Base-by-base conservation (phyloP, 2,329 filamentous ascomycete species). In the Calycina marina region DNA sequence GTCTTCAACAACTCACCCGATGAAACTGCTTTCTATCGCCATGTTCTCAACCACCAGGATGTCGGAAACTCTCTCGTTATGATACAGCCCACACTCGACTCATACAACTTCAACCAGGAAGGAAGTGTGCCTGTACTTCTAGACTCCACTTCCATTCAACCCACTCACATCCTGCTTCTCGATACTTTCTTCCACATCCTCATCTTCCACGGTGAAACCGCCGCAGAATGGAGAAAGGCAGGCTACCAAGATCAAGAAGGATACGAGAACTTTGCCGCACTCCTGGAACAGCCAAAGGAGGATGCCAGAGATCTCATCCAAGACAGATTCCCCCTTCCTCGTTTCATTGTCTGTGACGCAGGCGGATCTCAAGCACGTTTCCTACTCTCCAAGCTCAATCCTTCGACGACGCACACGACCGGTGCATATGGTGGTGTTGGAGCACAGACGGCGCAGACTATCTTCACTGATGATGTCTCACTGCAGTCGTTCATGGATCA, bases 111-210 rank as follows among this genome's bases (percentile, higher is more conserved):
- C 52, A 84, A 93, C 49, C 20, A 8, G n/a, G 88, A 96, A 39
- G 86, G 86, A 15, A 79, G 83, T 28, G 74, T 86, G 42, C 88
- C 90, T 2, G 90, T 98, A n/a, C 64, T 98, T 14, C 70, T 98
- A 20, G 90, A 98, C 56, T 96, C 88, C 10, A 86, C 85, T 20
- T 94, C 85, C 4, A 98, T 98, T 47, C 88, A 96, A 53, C 79
- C 85, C 6, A 82, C 86, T 14, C 92, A 93, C 38, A 82, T 96
- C 39, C 69, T 98, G 31, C 73, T 98, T 8, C 76, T 98, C 34
- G 90, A 98, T 51, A 96, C 90, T 0, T 98, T 98, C 66, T 98
- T 98, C 71, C 90, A 98, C 56, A 98, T 98, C 40, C 72, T 98
- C 34, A 98, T 98, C 48, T 98, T 96, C 71, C 86, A 98, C 50